These are phyloP conservation scores for Seminavis robusta DNA, from an alignment of 108 stramenopile genomes.

Conservation along the genomic window DNA sequence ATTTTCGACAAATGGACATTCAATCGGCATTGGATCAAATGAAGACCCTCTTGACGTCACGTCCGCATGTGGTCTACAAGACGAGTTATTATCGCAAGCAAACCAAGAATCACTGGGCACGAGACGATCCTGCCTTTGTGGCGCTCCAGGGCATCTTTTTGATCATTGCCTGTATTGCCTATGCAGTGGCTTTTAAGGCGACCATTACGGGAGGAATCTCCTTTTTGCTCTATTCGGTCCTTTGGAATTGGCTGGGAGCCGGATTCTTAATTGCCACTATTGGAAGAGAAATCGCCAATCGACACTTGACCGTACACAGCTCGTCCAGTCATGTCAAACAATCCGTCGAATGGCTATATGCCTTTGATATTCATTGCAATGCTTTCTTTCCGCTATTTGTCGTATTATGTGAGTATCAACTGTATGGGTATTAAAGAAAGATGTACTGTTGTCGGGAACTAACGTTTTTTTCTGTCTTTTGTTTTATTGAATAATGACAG, in stretches of 20 bases:
- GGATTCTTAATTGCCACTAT: constrained; percentile 65
- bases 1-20: constrained; percentile 84
- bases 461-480: neutral
- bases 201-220: constrained; percentile 27
- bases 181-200: constrained; percentile 70
- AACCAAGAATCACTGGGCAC: constrained; percentile 97
- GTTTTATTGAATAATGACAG: constrained; percentile 21
- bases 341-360: constrained; percentile 96
- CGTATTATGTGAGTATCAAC: constrained; percentile 68
- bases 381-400: constrained; percentile 94
- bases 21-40: constrained; percentile 88
- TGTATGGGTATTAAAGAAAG: neutral
- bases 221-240: constrained; percentile 45
- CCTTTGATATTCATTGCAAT: constrained; percentile 98
- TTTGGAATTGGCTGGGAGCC: constrained; percentile 58
- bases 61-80: constrained; percentile 84
- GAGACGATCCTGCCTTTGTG: constrained; percentile 97
- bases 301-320: constrained; percentile 60
- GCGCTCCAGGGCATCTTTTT: constrained; percentile 84
- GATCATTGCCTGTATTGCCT: constrained; percentile 71
- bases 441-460: neutral
- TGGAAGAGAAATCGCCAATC: constrained; percentile 76
- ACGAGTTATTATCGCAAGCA: constrained; percentile 88
- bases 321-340: constrained; percentile 84
- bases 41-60: constrained; percentile 64